Evolutionary conservation across 1,284 basidiomycete genomes (phyloP).

Genomic region (Mycena sp.): DNA sequence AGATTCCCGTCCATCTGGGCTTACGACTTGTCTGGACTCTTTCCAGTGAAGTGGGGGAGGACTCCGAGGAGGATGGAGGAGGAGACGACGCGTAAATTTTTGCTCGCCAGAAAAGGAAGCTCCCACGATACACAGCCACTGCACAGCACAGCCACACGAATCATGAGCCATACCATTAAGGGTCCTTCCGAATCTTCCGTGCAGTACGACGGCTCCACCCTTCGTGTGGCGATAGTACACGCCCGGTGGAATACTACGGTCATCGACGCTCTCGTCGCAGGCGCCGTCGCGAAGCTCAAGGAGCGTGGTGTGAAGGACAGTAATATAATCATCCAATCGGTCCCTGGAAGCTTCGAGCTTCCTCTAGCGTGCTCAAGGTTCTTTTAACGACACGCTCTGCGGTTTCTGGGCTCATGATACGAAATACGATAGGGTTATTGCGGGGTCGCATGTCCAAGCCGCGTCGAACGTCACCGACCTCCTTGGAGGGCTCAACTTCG

Average conservation of each 20-base stretch:
- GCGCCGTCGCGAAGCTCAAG: constrained; percentile 81
- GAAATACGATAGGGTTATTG: constrained; percentile 68
- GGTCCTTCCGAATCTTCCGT: constrained; percentile 72
- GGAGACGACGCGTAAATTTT: constrained; percentile 64
- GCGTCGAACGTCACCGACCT: constrained; percentile 80
- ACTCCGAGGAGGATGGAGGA: constrained; percentile 49
- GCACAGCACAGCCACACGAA: constrained; percentile 1
- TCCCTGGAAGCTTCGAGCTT: constrained; percentile 96
- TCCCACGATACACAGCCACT: constrained; percentile 20
- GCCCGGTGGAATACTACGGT: constrained; percentile 92
- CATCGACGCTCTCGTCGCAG: constrained; percentile 85
- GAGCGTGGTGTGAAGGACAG: constrained; percentile 87
- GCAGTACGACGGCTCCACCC: constrained; percentile 78
- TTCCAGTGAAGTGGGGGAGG: constrained; percentile 56
- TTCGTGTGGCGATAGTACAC: constrained; percentile 91
- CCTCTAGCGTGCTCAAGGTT: constrained; percentile 87
- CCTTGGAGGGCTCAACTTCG: constrained; percentile 74
- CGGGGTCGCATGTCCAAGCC: constrained; percentile 85
- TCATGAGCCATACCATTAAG: constrained; percentile 77
- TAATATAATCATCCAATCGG: constrained; percentile 92
- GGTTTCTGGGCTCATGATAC: constrained; percentile 2
- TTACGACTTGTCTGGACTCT: too few relatives aligned
- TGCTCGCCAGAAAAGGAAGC: constrained; percentile 62
- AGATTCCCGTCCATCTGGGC: constrained; percentile 63
- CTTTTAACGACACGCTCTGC: constrained; percentile 35